A percentile compares a stretch with the other conserved stretches of the same genome.
phyloP scores from a whole-genome alignment of 148 eudicot species.

The Simmondsia chinensis region DNA sequence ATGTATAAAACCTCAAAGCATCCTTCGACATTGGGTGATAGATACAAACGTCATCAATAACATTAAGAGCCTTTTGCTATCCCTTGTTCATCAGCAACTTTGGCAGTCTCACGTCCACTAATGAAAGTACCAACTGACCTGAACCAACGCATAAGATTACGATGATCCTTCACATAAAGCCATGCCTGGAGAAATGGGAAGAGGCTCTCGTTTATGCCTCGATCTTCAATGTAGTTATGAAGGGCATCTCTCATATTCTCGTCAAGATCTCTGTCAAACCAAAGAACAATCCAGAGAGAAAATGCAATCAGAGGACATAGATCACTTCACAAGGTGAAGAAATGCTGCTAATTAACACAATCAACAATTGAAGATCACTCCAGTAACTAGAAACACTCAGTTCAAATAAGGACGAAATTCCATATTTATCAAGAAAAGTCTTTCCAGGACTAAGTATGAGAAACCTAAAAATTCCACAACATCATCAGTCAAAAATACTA shows the following conservation, averaged over 20 bases:
- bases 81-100: conserved; percentile 7
- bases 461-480: no score
- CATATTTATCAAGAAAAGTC: no score
- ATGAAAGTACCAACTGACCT: conserved; percentile 39
- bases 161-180: conserved; percentile 72
- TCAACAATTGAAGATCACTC: no score
- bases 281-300: not conserved
- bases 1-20: no score
- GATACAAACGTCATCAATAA: not conserved
- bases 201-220: conserved; percentile 64
- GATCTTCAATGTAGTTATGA: conserved; percentile 52
- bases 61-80: conserved; percentile 5
- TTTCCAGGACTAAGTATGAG: no score
- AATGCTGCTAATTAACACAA: no score
- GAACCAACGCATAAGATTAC: conserved; percentile 56
- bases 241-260: conserved; percentile 56
- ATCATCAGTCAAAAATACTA: no score
- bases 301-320: no score
- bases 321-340: not conserved
- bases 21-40: no score
- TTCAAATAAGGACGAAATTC: no score
- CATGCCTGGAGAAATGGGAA: conserved; percentile 78
- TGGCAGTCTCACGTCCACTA: conserved; percentile 14
- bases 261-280: conserved; percentile 37
- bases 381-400: no score